Base-by-base conservation (phyloP, 139 green algal genomes). In the Haematococcus lacustris region DNA sequence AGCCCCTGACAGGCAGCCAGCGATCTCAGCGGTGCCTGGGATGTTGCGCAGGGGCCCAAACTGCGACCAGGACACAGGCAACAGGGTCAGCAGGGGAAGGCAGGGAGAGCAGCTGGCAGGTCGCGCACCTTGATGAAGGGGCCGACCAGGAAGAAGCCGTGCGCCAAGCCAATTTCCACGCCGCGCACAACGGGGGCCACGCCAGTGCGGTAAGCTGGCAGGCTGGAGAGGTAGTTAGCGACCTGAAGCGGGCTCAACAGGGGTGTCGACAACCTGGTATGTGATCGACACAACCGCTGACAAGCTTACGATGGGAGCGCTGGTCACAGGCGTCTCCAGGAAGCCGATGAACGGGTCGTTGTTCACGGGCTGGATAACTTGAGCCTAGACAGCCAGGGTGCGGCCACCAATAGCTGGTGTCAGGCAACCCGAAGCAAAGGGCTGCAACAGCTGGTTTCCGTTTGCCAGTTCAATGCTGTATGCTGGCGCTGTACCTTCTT, bases 81-180 rank as follows among this genome's bases (percentile, higher is more conserved):
- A n/a, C n/a, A n/a, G n/a, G n/a, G n/a, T n/a, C n/a, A n/a, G n/a
- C n/a, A n/a, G n/a, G n/a, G n/a, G n/a, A n/a, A n/a, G n/a, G n/a
- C n/a, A n/a, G n/a, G n/a, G n/a, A n/a, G n/a, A n/a, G n/a, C n/a
- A n/a, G n/a, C n/a, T n/a, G n/a, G n/a, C n/a, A n/a, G n/a, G n/a
- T n/a, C n/a, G n/a, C n/a, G n/a, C 62, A 86, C 79, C 83, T 96
- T 97, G 89, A 97, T 97, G 92, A 99, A 99, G 71, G 95, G 95
- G 64, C 95, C 95, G 57, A 88, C 83, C 34, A 98, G 74, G 32
- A 98, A 78, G 80, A 97, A 95, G 75, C 95, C 95, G 85, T 99
- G 95, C 0, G 91, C 93, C 23, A 99, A 88, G 70, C 95, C 95
- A 67, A 99, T 92, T 88, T 99, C 95, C 17, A 98, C 93, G 66